Conservation (phyloP, 2,329 filamentous ascomycete species). For the Davidsoniella neocaledoniae region DNA sequence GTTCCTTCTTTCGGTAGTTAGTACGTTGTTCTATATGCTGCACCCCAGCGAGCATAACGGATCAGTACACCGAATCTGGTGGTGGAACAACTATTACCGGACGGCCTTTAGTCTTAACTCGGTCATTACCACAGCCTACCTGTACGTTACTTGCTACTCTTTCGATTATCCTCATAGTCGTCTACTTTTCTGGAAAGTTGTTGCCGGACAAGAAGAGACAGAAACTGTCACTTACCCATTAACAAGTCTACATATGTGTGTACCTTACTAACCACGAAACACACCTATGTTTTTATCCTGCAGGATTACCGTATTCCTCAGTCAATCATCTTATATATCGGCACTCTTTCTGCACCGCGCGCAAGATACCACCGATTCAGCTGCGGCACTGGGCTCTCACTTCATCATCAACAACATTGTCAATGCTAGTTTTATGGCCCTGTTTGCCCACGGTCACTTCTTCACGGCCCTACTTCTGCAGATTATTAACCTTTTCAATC, state of each 20-base stretch:
- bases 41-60: conserved; percentile 42
- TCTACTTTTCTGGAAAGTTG: background rate
- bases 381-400: conserved; percentile 64
- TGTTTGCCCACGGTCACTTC: conserved; percentile 65
- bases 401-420: conserved; percentile 78
- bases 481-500: conserved; percentile 67
- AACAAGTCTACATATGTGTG: background rate
- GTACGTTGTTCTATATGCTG: conserved; percentile 59
- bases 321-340: conserved; percentile 59
- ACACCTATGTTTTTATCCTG: too few relatives aligned
- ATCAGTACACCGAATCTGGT: conserved; percentile 50
- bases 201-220: background rate
- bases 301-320: conserved; percentile 56
- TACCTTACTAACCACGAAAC: background rate
- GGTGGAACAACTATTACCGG: conserved; percentile 46
- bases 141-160: conserved; percentile 29
- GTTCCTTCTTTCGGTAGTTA: conserved; percentile 57
- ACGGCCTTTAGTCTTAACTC: conserved; percentile 65
- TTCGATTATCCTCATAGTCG: conserved; percentile 2
- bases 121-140: conserved; percentile 53
- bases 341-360: conserved; percentile 55
- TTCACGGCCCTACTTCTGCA: conserved; percentile 60
- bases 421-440: conserved; percentile 64
- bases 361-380: conserved; percentile 46
- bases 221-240: too few relatives aligned